Base-by-base conservation (phyloP, 164 flowering plant species). In the Buxus sempervirens region DNA sequence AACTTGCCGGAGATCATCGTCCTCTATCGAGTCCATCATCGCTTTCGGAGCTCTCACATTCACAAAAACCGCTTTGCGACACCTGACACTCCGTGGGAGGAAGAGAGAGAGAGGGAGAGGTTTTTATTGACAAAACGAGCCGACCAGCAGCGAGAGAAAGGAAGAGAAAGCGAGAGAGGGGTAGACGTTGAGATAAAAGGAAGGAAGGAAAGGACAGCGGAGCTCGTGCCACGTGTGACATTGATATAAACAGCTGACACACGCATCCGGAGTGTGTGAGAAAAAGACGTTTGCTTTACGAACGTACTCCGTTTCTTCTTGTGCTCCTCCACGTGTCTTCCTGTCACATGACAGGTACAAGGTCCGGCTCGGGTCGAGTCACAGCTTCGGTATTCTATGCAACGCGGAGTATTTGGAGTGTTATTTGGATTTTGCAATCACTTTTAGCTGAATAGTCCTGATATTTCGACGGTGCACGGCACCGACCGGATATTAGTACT, bases 161-260 rank as follows among this genome's bases (percentile, higher is more conserved):
- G n/a, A n/a, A n/a, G n/a, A n/a, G n/a, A n/a, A n/a, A n/a, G n/a
- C n/a, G 28, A 22, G 70, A 16, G 57, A 45, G 64, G 56, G n/a
- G n/a, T n/a, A 14, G 54, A 54, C 32, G 28, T 22, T 53, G 67
- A 45, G 60, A 57, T 36, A 60, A 28, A 59, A 65, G 36, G 60
- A 49, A 49, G 57, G 51, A 27, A 18, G 38, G 55, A 32, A 23
- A 16, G 53, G 58, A 58, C 76, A 57, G 64, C 14, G 32, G 16
- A 27, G 16, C 25, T 10, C 36, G 59, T 19, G 80, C 74, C 76
- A 77, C 82, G 82, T 79, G 79, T 71, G 57, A 59, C n/a, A 41
- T 26, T 26, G 38, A 27, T 26, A 58, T 58, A 13, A 58, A 5
- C 13, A 58, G 23, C 25, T 13, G 59, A 13, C 6, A 55, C 58